These are phyloP conservation scores for Ascochyta viciae-villosae DNA, from an alignment of 2,329 filamentous ascomycete species.

Conservation along the genomic window DNA sequence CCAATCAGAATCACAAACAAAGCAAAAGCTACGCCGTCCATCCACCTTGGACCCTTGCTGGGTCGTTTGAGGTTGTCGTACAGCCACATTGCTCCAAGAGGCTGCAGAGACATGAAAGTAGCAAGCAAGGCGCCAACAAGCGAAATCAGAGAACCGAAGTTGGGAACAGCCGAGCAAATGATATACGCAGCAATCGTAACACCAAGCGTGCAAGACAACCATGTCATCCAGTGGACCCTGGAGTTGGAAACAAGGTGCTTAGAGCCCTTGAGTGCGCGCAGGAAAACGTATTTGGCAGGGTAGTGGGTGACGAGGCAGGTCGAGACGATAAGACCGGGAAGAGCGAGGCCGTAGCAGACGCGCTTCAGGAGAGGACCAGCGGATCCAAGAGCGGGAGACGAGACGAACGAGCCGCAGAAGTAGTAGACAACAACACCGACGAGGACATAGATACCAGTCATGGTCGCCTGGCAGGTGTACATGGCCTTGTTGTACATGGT, in stretches of 20 bases:
- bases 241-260: slow-evolving; percentile 60
- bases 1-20: slow-evolving; percentile 6
- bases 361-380: slow-evolving; percentile 67
- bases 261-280: slow-evolving; percentile 62
- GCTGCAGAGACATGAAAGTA: slow-evolving; percentile 14
- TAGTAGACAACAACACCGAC: slow-evolving; percentile 66
- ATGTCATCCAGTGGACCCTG: slow-evolving; percentile 58
- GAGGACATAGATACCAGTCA: slow-evolving; percentile 64
- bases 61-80: slow-evolving; percentile 14
- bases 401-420: slow-evolving; percentile 68
- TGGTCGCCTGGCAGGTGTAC: slow-evolving; percentile 64
- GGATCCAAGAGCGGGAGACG: slow-evolving; percentile 66
- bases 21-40: neutral
- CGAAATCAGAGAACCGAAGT: slow-evolving; percentile 7
- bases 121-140: slow-evolving; percentile 12
- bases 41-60: neutral
- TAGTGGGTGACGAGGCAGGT: slow-evolving; percentile 28
- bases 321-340: slow-evolving; percentile 2
- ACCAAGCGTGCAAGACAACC: slow-evolving; percentile 58
- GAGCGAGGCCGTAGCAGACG: slow-evolving; percentile 64
- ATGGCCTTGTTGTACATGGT: slow-evolving; percentile 67
- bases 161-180: slow-evolving; percentile 11
- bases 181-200: slow-evolving; percentile 7
- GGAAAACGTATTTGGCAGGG: slow-evolving; percentile 63
- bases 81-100: slow-evolving; percentile 16